These are phyloP conservation scores for Tardiomyces digboiensis DNA, from an alignment of 1,139 yeast species.

Conservation along the genomic window DNA sequence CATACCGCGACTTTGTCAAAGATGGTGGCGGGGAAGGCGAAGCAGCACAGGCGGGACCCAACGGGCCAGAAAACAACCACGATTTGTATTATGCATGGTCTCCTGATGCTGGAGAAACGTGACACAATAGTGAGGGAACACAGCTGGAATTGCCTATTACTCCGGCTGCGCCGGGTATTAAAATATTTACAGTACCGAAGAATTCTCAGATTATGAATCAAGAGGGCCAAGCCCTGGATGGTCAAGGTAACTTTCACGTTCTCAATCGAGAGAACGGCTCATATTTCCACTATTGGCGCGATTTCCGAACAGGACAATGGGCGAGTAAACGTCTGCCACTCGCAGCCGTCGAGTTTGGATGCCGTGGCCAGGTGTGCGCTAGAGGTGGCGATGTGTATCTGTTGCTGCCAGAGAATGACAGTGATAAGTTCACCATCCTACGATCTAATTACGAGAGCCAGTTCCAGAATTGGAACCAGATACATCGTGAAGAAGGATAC, in stretches of 20 bases:
- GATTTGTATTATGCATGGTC: constrained; percentile 8
- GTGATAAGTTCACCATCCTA: background rate
- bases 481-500: background rate
- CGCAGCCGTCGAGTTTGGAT: constrained; percentile 4
- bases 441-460: background rate
- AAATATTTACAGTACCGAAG: constrained; percentile 10
- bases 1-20: constrained; percentile 15
- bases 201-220: constrained; percentile 16
- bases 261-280: constrained; percentile 13
- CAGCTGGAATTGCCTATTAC: constrained; percentile 8
- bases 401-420: background rate
- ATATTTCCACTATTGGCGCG: constrained; percentile 11
- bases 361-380: constrained; percentile 3
- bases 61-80: constrained; percentile 16
- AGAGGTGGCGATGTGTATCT: background rate
- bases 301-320: constrained; percentile 1
- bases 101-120: constrained; percentile 11
- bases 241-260: constrained; percentile 10
- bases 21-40: constrained; percentile 6
- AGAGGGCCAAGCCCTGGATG: constrained; percentile 15
- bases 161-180: constrained; percentile 7
- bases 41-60: constrained; percentile 15
- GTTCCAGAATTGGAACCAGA: background rate
- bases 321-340: background rate
- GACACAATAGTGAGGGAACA: constrained; percentile 9